Percentiles rank a stretch among this genome's conserved stretches.
Evolutionary conservation across 2,329 filamentous ascomycete species (phyloP).

Genomic region (Beauveria asiatica): DNA sequence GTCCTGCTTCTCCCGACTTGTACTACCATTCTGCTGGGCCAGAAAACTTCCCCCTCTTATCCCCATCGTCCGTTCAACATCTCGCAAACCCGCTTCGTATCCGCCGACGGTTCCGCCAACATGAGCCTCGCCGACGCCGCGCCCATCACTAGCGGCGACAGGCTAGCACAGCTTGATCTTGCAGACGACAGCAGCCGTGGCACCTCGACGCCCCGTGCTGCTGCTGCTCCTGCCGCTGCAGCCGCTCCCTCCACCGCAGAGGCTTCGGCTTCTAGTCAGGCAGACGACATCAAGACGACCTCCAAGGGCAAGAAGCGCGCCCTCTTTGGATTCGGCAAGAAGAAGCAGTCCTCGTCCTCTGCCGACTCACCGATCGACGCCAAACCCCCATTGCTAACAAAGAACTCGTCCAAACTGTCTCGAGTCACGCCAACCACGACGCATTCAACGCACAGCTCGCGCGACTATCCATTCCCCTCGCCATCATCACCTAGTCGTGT

Average conservation of each 20-base stretch:
- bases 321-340: constrained; percentile 55
- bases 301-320: constrained; percentile 44
- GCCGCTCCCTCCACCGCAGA: constrained; percentile 11
- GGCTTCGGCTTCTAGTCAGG: constrained; percentile 20
- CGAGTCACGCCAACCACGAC: constrained; percentile 25
- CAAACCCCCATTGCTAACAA: constrained; percentile 25
- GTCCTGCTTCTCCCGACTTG: constrained; percentile 3
- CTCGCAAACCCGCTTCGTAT: neutral
- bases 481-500: constrained; percentile 59
- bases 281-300: constrained; percentile 19
- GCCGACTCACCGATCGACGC: constrained; percentile 16
- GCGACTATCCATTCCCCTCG: constrained; percentile 34
- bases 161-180: constrained; percentile 13
- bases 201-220: constrained; percentile 25
- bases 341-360: constrained; percentile 34
- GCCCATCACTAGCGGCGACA: constrained; percentile 8
- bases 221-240: neutral
- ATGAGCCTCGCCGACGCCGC: constrained; percentile 11
- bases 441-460: constrained; percentile 29
- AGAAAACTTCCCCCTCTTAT: neutral
- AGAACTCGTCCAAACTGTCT: constrained; percentile 29
- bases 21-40: neutral
- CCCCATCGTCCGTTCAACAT: neutral
- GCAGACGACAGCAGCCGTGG: constrained; percentile 21
- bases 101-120: neutral